Evolutionary conservation across 202 grass and related monocot species (phyloP).

Genomic region (Bolboschoenoplectus hybrid): DNA sequence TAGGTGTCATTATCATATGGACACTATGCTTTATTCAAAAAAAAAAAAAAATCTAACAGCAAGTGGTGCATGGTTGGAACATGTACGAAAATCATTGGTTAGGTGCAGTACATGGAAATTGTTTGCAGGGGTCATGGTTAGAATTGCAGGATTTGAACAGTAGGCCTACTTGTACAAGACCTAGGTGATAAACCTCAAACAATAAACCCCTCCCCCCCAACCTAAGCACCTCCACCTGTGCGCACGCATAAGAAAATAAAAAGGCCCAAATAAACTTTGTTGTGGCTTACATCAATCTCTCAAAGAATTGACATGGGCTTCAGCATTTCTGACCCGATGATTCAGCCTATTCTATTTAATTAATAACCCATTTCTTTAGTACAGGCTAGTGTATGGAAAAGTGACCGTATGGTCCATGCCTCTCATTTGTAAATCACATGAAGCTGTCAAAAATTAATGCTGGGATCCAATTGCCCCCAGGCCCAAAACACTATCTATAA

Average conservation of each 20-base stretch:
- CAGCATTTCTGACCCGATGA: not conserved
- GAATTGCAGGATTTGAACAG: not conserved
- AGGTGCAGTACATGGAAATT: not conserved
- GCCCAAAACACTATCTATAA: not conserved
- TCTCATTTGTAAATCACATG: not conserved
- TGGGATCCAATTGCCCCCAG: not conserved
- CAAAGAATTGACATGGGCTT: not conserved
- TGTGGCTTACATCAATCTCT: not conserved
- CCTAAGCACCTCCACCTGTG: too few species aligned
- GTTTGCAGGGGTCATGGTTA: not conserved
- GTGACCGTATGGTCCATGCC: not conserved
- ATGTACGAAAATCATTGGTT: too few species aligned
- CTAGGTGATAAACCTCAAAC: not conserved
- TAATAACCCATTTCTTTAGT: not conserved
- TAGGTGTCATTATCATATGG: too few species aligned
- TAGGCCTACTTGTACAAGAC: not conserved
- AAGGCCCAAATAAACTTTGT: not conserved
- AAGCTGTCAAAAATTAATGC: slow-evolving; percentile 1
- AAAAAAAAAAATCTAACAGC: too few species aligned
- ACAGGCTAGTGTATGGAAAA: not conserved
- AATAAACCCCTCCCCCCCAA: not conserved
- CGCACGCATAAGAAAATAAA: not conserved
- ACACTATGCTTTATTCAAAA: too few species aligned
- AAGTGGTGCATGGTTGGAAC: too few species aligned
- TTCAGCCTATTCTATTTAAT: not conserved